Conservation (phyloP, 208 protist species). For the Phytomonas sp. region DNA sequence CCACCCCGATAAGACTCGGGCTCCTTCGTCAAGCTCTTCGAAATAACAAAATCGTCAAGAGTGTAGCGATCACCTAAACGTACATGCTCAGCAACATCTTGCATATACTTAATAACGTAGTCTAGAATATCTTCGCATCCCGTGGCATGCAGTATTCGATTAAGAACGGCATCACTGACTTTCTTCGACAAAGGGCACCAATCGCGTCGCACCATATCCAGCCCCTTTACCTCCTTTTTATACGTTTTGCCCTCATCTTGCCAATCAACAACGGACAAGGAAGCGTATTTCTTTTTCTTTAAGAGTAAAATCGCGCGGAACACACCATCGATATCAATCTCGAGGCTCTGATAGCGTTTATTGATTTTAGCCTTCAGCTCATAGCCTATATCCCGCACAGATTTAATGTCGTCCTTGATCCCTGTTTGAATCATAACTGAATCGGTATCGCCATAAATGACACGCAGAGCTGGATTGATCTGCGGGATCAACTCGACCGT, state of each 20-base stretch:
- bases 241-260: slow-evolving; percentile 51
- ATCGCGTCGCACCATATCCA: slow-evolving; percentile 99
- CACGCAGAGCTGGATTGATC: slow-evolving; percentile 78
- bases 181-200: slow-evolving; percentile 97
- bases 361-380: slow-evolving; percentile 96
- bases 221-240: slow-evolving; percentile 95
- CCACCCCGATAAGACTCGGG: slow-evolving; percentile 94
- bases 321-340: slow-evolving; percentile 99
- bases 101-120: slow-evolving; percentile 91
- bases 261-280: slow-evolving; percentile 74
- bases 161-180: slow-evolving; percentile 89
- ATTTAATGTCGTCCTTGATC: slow-evolving; percentile 78
- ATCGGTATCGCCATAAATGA: slow-evolving; percentile 99
- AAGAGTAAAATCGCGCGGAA: slow-evolving; percentile 97
- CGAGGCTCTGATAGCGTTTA: slow-evolving; percentile 94
- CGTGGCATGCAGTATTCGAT: slow-evolving; percentile 89
- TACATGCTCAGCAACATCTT: slow-evolving; percentile 63
- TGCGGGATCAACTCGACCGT: slow-evolving; percentile 92
- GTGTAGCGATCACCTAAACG: slow-evolving; percentile 43
- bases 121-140: slow-evolving; percentile 84
- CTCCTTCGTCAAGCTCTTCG: slow-evolving; percentile 95
- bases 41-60: slow-evolving; percentile 96
- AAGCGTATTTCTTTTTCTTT: slow-evolving; percentile 93
- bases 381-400: slow-evolving; percentile 84
- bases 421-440: slow-evolving; percentile 99